phyloP scores from a whole-genome alignment of 177 flowering plant genomes.

The Tripterygium wilfordii region DNA sequence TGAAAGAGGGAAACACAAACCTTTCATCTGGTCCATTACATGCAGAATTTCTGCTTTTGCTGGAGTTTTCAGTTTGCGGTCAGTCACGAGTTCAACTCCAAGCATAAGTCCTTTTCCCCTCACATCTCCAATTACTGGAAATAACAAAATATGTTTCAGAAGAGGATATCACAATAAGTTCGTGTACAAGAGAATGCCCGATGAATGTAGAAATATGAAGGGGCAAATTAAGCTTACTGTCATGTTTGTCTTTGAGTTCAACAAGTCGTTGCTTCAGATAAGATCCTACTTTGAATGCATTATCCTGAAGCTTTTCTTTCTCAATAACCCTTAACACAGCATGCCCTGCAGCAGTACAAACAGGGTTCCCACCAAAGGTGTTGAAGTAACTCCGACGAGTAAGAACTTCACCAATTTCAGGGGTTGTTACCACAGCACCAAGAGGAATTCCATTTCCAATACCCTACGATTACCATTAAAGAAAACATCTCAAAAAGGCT shows the following conservation, averaged over 20 bases:
- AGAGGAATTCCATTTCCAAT: slow-evolving; percentile 97
- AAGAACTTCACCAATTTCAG: slow-evolving; percentile 86
- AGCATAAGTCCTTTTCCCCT: slow-evolving; percentile 90
- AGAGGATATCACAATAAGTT: no score
- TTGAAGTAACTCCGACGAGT: slow-evolving; percentile 74
- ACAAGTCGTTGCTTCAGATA: slow-evolving; percentile 65
- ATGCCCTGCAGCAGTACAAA: slow-evolving; percentile 81
- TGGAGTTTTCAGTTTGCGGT: slow-evolving; percentile 74
- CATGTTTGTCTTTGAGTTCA: slow-evolving; percentile 63
- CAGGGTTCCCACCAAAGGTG: slow-evolving; percentile 96
- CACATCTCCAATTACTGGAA: slow-evolving; percentile 91
- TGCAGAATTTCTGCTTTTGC: slow-evolving; percentile 71
- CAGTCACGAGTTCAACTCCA: slow-evolving; percentile 92
- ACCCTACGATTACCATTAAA: slow-evolving; percentile 41
- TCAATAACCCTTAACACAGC: slow-evolving; percentile 86
- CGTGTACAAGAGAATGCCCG: no score
- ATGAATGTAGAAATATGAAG: no score
- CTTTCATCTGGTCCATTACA: slow-evolving; percentile 89
- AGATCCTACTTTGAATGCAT: slow-evolving; percentile 70
- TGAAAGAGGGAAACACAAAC: slow-evolving; percentile 22
- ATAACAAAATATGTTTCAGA: neutral
- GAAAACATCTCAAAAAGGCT: no score
- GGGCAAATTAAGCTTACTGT: slow-evolving; percentile 66
- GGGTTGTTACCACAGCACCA: slow-evolving; percentile 97
- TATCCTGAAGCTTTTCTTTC: slow-evolving; percentile 83